Percentiles rank a stretch among this genome's conserved stretches.
These are phyloP conservation scores for Amoeboaphelidium protococcarum DNA, from an alignment of 371 early-diverging fungal genomes.

Conservation along the genomic window DNA sequence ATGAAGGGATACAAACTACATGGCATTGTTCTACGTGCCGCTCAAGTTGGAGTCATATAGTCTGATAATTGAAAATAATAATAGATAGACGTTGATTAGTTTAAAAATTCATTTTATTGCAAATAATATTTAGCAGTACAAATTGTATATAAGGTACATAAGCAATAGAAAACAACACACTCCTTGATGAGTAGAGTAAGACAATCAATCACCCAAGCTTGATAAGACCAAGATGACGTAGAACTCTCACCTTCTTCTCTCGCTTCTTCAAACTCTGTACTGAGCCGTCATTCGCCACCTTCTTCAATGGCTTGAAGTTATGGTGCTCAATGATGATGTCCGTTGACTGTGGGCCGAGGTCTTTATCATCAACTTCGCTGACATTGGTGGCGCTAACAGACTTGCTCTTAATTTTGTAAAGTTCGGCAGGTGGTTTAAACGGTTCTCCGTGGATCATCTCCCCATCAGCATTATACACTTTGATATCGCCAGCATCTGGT, in stretches of 20 bases:
- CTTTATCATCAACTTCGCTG: not conserved
- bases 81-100: too few relatives aligned
- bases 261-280: not conserved
- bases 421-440: too few relatives aligned
- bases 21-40: slow-evolving; percentile 73
- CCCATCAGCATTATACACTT: not conserved
- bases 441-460: too few relatives aligned
- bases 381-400: not conserved
- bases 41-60: slow-evolving; percentile 97
- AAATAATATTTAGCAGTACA: too few relatives aligned
- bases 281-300: not conserved
- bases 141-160: too few relatives aligned
- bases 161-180: too few relatives aligned
- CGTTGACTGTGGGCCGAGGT: not conserved
- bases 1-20: slow-evolving; percentile 74
- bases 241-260: not conserved
- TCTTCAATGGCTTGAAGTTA: not conserved
- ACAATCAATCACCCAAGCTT: too few relatives aligned
- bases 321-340: too few relatives aligned
- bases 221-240: not conserved
- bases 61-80: too few relatives aligned
- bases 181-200: too few relatives aligned
- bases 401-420: too few relatives aligned
- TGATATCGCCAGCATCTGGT: not conserved
- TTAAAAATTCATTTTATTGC: too few relatives aligned